Percentiles rank a stretch among this genome's conserved stretches.
Conservation (phyloP, 139 green algal genomes). For the Penium margaritaceum region DNA sequence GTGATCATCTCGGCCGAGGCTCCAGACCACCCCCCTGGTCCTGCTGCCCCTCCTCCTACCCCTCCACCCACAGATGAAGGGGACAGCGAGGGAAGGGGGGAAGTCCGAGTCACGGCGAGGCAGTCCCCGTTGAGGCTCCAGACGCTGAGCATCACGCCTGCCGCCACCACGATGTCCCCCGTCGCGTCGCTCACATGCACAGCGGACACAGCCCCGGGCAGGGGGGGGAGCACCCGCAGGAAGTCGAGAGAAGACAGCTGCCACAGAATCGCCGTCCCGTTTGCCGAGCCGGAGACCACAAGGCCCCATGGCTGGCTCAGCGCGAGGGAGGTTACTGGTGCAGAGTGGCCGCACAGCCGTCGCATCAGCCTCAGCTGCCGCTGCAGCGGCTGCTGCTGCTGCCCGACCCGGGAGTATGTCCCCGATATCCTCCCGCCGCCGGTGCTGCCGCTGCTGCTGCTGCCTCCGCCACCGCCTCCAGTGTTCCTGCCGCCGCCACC, state of each 20-base stretch:
- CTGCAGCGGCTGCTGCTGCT: background rate
- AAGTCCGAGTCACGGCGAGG: constrained; percentile 17
- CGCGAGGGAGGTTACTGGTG: constrained; percentile 57
- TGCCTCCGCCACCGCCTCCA: constrained; percentile 19
- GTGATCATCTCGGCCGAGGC: too few species aligned
- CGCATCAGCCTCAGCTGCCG: constrained; percentile 52
- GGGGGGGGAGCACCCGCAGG: constrained; percentile 20
- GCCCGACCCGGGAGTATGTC: too few species aligned
- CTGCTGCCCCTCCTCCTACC: too few species aligned
- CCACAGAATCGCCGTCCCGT: constrained; percentile 63
- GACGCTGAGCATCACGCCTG: constrained; percentile 11
- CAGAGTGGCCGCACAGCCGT: constrained; percentile 52
- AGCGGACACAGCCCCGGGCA: constrained; percentile 7
- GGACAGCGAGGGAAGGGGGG: background rate
- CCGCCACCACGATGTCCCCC: constrained; percentile 17
- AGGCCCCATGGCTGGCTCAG: constrained; percentile 39
- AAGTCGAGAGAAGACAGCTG: constrained; percentile 42
- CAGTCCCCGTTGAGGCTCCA: constrained; percentile 42
- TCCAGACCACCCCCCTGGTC: too few species aligned
- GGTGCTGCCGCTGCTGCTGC: background rate
- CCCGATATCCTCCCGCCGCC: constrained; percentile 57
- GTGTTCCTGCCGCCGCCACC: background rate
- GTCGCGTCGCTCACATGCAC: constrained; percentile 28
- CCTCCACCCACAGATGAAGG: constrained; percentile 6
- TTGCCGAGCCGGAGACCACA: constrained; percentile 52